Conservation (phyloP, 148 eudicot species). For the Tetragonia tetragonoides region DNA sequence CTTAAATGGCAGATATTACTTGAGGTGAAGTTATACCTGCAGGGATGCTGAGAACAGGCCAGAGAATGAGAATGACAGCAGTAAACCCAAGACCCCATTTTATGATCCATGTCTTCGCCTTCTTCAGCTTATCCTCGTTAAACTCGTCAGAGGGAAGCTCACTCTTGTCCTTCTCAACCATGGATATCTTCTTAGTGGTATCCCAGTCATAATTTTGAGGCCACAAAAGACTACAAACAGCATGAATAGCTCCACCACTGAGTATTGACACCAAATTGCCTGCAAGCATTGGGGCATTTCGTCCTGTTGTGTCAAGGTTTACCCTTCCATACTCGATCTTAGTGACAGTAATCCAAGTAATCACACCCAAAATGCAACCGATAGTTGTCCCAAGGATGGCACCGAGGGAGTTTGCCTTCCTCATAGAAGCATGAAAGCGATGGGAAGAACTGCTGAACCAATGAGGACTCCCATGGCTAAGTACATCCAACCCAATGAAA, state of each 20-base stretch:
- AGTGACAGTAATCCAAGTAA: conserved; percentile 68
- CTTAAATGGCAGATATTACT: too few species aligned
- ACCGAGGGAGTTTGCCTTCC: conserved; percentile 80
- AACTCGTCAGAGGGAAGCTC: conserved; percentile 70
- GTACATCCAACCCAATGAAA: conserved; percentile 96
- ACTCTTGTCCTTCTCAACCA: conserved; percentile 78
- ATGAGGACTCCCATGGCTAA: conserved; percentile 89
- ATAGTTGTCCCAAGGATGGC: conserved; percentile 62
- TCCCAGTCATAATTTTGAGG: conserved; percentile 95
- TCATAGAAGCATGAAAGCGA: conserved; percentile 89
- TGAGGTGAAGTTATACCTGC: conserved; percentile 45
- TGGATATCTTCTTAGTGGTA: conserved; percentile 73
- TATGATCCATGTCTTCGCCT: conserved; percentile 79
- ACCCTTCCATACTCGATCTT: conserved; percentile 75
- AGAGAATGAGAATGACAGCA: conserved; percentile 57
- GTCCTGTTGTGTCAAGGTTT: conserved; percentile 79
- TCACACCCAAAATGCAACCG: conserved; percentile 72
- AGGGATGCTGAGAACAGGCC: conserved; percentile 92
- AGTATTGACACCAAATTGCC: conserved; percentile 89
- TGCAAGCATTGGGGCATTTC: conserved; percentile 87
- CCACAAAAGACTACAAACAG: conserved; percentile 54
- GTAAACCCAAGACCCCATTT: conserved; percentile 98
- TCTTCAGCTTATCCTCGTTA: conserved; percentile 62
- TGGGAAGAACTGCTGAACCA: conserved; percentile 93
- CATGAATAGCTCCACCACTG: conserved; percentile 81